Conservation (phyloP, 2,329 filamentous ascomycete species). For the Ophiostoma ulmi region DNA sequence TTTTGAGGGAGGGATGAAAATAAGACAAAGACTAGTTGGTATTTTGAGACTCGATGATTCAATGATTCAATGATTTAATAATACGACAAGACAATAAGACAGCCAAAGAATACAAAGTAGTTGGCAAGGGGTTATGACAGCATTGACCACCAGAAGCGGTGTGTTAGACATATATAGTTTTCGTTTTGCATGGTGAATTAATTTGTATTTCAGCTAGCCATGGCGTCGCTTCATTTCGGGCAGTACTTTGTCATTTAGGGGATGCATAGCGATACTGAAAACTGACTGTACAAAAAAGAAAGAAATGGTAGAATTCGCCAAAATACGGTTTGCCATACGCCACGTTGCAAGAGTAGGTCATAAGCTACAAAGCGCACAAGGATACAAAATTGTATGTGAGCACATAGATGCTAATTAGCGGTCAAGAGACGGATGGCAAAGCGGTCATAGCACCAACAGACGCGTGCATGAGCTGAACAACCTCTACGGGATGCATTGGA, state of each 20-base stretch:
- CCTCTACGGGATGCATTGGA: not conserved
- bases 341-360: not conserved
- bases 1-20: not conserved
- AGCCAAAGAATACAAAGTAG: not conserved
- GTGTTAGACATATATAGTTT: not conserved
- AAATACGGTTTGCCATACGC: not conserved
- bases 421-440: not conserved
- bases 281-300: not conserved
- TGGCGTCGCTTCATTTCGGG: too few relatives aligned
- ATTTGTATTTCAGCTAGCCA: not conserved
- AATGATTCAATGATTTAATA: not conserved
- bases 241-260: not conserved
- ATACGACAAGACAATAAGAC: not conserved
- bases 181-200: not conserved
- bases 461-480: constrained; percentile 5
- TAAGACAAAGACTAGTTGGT: not conserved
- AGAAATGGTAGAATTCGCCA: not conserved
- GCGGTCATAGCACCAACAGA: not conserved
- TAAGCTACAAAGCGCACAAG: not conserved
- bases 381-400: not conserved
- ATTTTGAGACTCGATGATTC: not conserved
- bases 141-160: not conserved
- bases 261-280: not conserved
- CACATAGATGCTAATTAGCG: not conserved
- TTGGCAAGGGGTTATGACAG: not conserved